A percentile compares a stretch with the other conserved stretches of the same genome.
Conservation (phyloP, 2,329 filamentous ascomycete species). For the Paramyrothecium roridum region DNA sequence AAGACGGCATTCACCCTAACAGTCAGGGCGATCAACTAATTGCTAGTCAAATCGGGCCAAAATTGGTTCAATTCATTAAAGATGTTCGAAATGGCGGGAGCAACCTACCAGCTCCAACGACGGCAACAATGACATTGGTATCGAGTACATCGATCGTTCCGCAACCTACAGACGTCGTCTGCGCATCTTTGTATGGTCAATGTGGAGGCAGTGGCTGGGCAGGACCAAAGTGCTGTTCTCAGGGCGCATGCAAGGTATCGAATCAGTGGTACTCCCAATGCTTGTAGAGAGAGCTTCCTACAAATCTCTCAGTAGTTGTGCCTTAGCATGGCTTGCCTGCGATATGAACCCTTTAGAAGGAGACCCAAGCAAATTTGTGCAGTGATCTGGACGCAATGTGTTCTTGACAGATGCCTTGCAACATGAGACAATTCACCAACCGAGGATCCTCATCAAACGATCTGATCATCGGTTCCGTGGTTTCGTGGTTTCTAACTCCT, state of each 20-base stretch:
- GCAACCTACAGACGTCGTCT: neutral
- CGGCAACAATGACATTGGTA: neutral
- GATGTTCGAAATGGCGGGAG: slow-evolving; percentile 3
- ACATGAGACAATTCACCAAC: too few relatives aligned
- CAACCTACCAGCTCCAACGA: neutral
- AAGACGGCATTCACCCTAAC: slow-evolving; percentile 37
- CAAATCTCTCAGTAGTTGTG: too few relatives aligned
- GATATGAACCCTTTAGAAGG: too few relatives aligned
- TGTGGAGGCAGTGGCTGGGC: neutral
- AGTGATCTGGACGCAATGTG: too few relatives aligned
- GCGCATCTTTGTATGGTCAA: neutral
- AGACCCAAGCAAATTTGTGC: too few relatives aligned
- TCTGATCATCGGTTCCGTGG: neutral
- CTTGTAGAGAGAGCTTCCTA: neutral
- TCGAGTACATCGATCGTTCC: neutral
- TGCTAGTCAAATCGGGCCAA: slow-evolving; percentile 22
- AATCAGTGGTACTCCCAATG: slow-evolving; percentile 1
- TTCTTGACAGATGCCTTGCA: too few relatives aligned
- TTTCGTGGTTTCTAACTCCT: too few relatives aligned
- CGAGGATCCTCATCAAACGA: too few relatives aligned
- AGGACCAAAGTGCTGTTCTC: neutral
- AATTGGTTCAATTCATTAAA: slow-evolving; percentile 27
- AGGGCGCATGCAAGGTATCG: neutral
- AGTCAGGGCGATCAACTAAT: slow-evolving; percentile 28
- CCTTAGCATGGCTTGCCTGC: too few relatives aligned